Base-by-base conservation (phyloP, 2,329 filamentous ascomycete species). In the Ceratocystis cubensis region DNA sequence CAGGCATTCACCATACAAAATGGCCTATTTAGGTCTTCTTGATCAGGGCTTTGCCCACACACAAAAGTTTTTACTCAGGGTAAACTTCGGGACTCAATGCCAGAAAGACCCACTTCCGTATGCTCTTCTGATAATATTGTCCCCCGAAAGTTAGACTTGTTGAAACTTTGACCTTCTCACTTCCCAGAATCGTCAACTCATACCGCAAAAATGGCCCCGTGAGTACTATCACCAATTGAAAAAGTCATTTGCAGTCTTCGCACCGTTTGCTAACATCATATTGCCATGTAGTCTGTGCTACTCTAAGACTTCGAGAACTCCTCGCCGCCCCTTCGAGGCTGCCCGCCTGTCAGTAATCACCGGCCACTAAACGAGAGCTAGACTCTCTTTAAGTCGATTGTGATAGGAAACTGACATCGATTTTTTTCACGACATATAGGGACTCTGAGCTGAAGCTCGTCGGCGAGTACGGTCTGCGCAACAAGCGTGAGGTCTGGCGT, bases 401-500 rank as follows among this genome's bases (percentile, higher is more conserved):
- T 86, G 82, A 85, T 79, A 30, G 73, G 79, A 83, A 82, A 89
- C 88, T 88, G 85, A 89, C 83, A 75, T 76, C 63, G 61, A 61
- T 67, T 66, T 64, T 77, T 77, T 71, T 75, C 72, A 73, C 61
- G 61, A 66, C 61, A 73, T 75, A 77, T 84, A 97, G 94, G 84
- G 94, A 99, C 85, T 91, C 92, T 78, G 94, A 99, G 85, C 84
- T 99, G 82, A 99, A 99, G 89, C 88, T 94, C 81, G 93, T 99
- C 77, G 94, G 94, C 82, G 94, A 99, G 85, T 99, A 95, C 86
- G 94, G 94, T 83, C 91, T 99, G 76, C 90, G 92, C 83, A 99
- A 99, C 87, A 99, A 99, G 91, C 93, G 94, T 85, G 94, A 99
- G 86, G 94, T 99, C 78, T 99, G 94, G 94, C 91, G 94, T 82